These are phyloP conservation scores for Penicillium italicum DNA, from an alignment of 2,329 filamentous ascomycete genomes.

Conservation along the genomic window DNA sequence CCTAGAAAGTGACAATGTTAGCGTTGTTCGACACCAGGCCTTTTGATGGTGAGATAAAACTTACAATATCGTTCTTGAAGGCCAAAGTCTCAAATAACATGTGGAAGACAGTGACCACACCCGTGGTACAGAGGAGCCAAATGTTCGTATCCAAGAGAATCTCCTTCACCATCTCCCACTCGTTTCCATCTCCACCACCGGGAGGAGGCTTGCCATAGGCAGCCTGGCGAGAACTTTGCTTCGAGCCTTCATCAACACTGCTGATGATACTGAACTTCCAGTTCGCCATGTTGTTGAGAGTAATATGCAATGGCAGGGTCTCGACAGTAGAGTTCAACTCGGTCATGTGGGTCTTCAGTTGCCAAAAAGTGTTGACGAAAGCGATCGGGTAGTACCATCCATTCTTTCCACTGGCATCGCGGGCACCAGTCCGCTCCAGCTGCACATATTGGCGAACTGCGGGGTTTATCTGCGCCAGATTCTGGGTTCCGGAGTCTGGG, in stretches of 20 bases:
- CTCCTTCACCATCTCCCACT: conserved; percentile 97
- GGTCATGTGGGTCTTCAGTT: conserved; percentile 85
- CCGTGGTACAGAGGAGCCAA: conserved; percentile 80
- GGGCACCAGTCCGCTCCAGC: conserved; percentile 73
- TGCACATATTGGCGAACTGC: conserved; percentile 73
- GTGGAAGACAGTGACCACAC: conserved; percentile 79
- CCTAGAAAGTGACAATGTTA: conserved; percentile 31
- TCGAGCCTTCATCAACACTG: conserved; percentile 80
- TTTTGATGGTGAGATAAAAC: conserved; percentile 15
- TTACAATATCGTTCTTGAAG: conserved; percentile 89
- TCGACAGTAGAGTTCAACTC: conserved; percentile 86
- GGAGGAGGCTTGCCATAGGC: conserved; percentile 69
- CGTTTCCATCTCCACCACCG: conserved; percentile 80
- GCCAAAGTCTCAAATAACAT: conserved; percentile 94
- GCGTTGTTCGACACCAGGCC: neutral
- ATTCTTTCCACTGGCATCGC: conserved; percentile 80
- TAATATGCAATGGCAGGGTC: conserved; percentile 75
- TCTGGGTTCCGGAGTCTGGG: conserved; percentile 69
- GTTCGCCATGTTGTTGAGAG: conserved; percentile 73
- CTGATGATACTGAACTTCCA: conserved; percentile 91
- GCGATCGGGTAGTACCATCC: conserved; percentile 91
- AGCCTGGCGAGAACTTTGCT: conserved; percentile 73
- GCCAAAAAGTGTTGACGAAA: conserved; percentile 97
- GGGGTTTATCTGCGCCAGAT: conserved; percentile 64
- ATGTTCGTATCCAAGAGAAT: conserved; percentile 91